A percentile compares a stretch with the other conserved stretches of the same genome.
These are phyloP conservation scores for Ramaria rubella DNA, from an alignment of 768 basidiomycete species.

Conservation along the genomic window DNA sequence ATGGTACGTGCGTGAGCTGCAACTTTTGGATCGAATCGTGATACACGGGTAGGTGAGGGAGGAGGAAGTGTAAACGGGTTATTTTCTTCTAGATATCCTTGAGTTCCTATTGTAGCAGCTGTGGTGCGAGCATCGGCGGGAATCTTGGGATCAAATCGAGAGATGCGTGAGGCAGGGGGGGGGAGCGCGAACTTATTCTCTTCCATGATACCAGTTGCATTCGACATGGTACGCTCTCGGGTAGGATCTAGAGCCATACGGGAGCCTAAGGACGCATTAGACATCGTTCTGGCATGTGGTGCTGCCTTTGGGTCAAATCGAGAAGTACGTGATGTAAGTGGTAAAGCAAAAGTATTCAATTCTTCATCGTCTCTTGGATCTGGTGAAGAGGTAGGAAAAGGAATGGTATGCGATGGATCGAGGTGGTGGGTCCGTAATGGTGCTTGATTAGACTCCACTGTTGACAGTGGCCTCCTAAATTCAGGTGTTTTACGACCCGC, in stretches of 20 bases:
- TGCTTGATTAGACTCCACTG: constrained; percentile 31
- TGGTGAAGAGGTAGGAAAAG: constrained; percentile 49
- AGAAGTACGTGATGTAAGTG: constrained; percentile 25
- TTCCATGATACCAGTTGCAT: constrained; percentile 12
- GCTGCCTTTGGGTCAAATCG: constrained; percentile 20
- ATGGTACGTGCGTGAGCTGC: constrained; percentile 47
- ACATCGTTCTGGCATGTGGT: constrained; percentile 41
- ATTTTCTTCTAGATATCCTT: constrained; percentile 41
- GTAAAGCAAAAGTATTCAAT: constrained; percentile 30
- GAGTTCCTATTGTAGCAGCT: constrained; percentile 39
- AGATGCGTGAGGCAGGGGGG: constrained; percentile 33
- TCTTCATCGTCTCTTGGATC: constrained; percentile 23
- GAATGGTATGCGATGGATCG: constrained; percentile 46
- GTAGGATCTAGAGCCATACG: neutral
- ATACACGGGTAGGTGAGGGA: constrained; percentile 52
- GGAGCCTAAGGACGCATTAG: constrained; percentile 27
- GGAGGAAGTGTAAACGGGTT: constrained; percentile 68
- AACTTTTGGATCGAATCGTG: constrained; percentile 77
- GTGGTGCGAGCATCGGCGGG: neutral
- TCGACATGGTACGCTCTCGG: neutral
- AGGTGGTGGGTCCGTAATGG: constrained; percentile 26
- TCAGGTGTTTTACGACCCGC: constrained; percentile 39
- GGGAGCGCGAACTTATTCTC: constrained; percentile 30
- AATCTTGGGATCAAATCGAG: constrained; percentile 40
- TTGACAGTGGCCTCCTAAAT: constrained; percentile 35